phyloP scores from a whole-genome alignment of 2,329 filamentous ascomycete species.

The Hypoxylon sp. region DNA sequence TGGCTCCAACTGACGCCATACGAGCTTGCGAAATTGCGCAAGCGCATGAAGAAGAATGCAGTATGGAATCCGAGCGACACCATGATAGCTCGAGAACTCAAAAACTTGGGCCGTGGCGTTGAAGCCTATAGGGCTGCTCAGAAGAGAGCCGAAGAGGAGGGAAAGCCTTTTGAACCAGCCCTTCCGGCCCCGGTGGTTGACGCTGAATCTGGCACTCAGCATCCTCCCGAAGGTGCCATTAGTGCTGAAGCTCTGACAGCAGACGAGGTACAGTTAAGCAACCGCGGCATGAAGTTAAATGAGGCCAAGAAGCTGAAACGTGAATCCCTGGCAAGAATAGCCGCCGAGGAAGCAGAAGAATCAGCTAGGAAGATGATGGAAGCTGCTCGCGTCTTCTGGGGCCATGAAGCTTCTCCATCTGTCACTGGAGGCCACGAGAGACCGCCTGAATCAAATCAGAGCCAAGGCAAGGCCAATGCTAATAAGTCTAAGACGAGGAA shows the following conservation, averaged over 20 bases:
- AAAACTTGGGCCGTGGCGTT: constrained; percentile 76
- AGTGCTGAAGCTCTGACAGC: constrained; percentile 69
- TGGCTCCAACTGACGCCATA: constrained; percentile 77
- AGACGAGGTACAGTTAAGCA: constrained; percentile 75
- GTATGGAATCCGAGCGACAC: constrained; percentile 88
- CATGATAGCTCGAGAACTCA: constrained; percentile 86
- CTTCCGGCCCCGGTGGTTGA: constrained; percentile 62
- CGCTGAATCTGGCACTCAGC: constrained; percentile 65
- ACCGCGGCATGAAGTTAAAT: constrained; percentile 83
- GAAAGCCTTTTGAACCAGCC: constrained; percentile 69
- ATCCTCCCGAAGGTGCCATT: constrained; percentile 72
- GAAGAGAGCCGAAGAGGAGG: constrained; percentile 75
- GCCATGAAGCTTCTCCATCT: constrained; percentile 55
- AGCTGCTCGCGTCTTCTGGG: constrained; percentile 62
- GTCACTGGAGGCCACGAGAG: constrained; percentile 53
- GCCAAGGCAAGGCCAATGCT: constrained; percentile 46
- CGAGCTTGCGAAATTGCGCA: constrained; percentile 78
- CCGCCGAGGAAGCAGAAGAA: constrained; percentile 73
- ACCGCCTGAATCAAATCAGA: constrained; percentile 50
- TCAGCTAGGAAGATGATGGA: constrained; percentile 68
- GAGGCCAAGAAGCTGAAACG: constrained; percentile 82
- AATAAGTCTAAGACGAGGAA: constrained; percentile 57
- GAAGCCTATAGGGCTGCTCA: constrained; percentile 74
- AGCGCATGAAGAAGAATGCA: constrained; percentile 93
- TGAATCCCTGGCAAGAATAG: constrained; percentile 73